Evolutionary conservation across 768 basidiomycete genomes (phyloP).

Genomic region (Trametes cingulata): DNA sequence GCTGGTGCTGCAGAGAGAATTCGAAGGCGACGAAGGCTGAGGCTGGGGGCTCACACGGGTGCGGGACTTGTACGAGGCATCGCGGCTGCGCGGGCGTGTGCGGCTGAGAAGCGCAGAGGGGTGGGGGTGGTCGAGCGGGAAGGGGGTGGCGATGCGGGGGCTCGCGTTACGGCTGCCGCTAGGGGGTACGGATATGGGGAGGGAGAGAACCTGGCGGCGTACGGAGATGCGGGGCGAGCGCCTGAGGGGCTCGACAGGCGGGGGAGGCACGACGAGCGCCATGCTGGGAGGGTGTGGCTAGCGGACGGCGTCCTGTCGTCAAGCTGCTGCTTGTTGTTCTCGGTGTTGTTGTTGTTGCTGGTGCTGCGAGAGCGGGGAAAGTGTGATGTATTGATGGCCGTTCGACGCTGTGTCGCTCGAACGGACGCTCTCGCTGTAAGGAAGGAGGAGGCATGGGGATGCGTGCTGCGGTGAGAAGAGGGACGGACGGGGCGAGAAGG

Average conservation of each 20-base stretch:
- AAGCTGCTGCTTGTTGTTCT: no score
- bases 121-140: neutral
- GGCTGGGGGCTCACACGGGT: neutral
- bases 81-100: neutral
- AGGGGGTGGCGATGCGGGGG: neutral
- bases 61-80: neutral
- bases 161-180: neutral
- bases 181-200: neutral
- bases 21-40: neutral
- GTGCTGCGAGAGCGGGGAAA: no score
- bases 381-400: no score
- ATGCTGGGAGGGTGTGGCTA: neutral
- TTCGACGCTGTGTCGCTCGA: no score
- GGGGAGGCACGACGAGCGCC: slow-evolving; percentile 9
- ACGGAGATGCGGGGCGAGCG: slow-evolving; percentile 13
- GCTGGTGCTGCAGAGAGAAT: no score
- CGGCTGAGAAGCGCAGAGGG: neutral
- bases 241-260: neutral
- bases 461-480: no score
- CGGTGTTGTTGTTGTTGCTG: no score
- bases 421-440: no score
- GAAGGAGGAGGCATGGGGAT: no score
- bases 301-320: no score
- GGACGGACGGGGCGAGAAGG: no score
- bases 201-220: neutral